Conservation (phyloP, 768 basidiomycete genomes). For the Sporobolomyces pararoseus region DNA sequence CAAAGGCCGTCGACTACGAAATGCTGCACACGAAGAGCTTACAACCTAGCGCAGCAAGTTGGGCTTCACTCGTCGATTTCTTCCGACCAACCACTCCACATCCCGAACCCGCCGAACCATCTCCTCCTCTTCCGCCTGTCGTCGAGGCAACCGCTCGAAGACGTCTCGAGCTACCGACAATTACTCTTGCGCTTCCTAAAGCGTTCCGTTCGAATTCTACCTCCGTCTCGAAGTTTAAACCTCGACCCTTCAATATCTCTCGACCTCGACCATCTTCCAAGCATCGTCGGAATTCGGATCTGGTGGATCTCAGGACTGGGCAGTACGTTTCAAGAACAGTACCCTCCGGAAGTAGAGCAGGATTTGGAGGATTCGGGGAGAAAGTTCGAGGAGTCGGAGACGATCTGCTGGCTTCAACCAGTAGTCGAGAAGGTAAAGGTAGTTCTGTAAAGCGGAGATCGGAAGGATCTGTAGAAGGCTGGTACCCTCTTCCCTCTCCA, state of each 20-base stretch:
- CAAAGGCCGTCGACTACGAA: too few relatives aligned
- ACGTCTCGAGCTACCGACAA: background rate
- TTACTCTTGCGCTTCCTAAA: background rate
- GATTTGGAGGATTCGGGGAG: background rate
- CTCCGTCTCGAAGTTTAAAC: background rate
- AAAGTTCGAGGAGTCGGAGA: background rate
- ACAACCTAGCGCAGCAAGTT: slow-evolving; percentile 15
- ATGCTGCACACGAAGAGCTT: background rate
- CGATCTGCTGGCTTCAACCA: background rate
- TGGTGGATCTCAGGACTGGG: slow-evolving; percentile 13
- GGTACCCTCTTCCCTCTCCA: background rate
- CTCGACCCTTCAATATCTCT: background rate
- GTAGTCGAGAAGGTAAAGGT: background rate
- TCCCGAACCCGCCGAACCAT: background rate
- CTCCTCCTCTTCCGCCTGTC: background rate
- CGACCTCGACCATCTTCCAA: background rate
- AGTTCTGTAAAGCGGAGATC: background rate
- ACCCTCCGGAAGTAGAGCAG: background rate
- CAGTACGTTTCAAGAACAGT: background rate
- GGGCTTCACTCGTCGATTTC: slow-evolving; percentile 31
- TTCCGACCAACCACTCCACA: slow-evolving; percentile 2
- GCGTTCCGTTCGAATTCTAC: background rate
- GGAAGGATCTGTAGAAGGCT: background rate
- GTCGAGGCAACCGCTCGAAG: background rate
- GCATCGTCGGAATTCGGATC: background rate